Evolutionary conservation across 257 asterid genomes (phyloP).

Genomic region (Sherardia arvensis): DNA sequence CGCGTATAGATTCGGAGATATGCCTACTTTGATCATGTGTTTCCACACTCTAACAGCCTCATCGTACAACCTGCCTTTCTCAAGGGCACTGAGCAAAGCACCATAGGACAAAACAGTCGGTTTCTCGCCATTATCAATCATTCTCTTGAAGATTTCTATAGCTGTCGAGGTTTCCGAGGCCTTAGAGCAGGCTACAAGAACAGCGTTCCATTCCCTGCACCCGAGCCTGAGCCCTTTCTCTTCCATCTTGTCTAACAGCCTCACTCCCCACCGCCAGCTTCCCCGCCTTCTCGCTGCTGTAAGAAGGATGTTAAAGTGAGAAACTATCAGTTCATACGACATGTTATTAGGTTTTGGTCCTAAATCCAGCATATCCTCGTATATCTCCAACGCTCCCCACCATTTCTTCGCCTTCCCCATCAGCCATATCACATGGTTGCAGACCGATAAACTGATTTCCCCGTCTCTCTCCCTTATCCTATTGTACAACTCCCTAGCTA

Average conservation of each 20-base stretch:
- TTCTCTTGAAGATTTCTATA: constrained; percentile 71
- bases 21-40: constrained; percentile 68
- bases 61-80: constrained; percentile 82
- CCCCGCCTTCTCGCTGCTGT: constrained; percentile 76
- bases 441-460: constrained; percentile 71
- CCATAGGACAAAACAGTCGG: constrained; percentile 84
- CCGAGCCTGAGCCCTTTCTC: constrained; percentile 91
- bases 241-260: constrained; percentile 80
- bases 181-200: constrained; percentile 83
- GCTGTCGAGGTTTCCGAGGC: constrained; percentile 85
- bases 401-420: constrained; percentile 93
- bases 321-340: constrained; percentile 68
- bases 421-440: constrained; percentile 89
- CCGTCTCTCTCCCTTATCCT: constrained; percentile 56
- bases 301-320: constrained; percentile 66
- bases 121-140: constrained; percentile 79
- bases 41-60: constrained; percentile 84
- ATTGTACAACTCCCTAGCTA: constrained; percentile 69
- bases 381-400: constrained; percentile 98
- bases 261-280: constrained; percentile 91
- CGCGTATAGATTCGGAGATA: constrained; percentile 63
- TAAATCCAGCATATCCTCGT: constrained; percentile 74
- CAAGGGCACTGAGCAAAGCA: constrained; percentile 87
- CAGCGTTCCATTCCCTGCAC: constrained; percentile 81
- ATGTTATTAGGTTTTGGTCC: constrained; percentile 82